Percentiles rank a stretch among this genome's conserved stretches.
Conservation (phyloP, 208 protist species). For the Naegleria fowleri region DNA sequence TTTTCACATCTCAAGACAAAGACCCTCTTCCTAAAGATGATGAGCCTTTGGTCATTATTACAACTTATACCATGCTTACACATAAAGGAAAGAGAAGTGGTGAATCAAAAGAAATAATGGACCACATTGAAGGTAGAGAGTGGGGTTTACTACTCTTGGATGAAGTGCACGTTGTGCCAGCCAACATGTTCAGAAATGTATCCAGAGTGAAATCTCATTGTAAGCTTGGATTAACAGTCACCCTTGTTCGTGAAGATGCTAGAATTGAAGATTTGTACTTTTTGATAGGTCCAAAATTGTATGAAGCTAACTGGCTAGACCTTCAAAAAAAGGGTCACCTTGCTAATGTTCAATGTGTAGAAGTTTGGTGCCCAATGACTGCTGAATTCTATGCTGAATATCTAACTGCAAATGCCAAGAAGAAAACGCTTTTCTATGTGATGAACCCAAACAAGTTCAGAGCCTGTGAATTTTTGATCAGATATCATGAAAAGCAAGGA, state of each 20-base stretch:
- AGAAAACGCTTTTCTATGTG: slow-evolving; percentile 49
- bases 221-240: slow-evolving; percentile 96
- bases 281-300: slow-evolving; percentile 98
- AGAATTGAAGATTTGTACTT: slow-evolving; percentile 93
- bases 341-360: slow-evolving; percentile 93
- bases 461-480: slow-evolving; percentile 75
- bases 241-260: slow-evolving; percentile 85
- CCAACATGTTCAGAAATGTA: slow-evolving; percentile 88
- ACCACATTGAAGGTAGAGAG: slow-evolving; percentile 46
- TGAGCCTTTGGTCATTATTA: slow-evolving; percentile 81
- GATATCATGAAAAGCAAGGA: slow-evolving; percentile 75
- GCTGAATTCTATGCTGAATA: slow-evolving; percentile 49
- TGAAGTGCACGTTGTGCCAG: slow-evolving; percentile 95
- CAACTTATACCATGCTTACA: slow-evolving; percentile 98
- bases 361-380: slow-evolving; percentile 96
- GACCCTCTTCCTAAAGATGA: slow-evolving; percentile 80
- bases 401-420: background rate
- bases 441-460: slow-evolving; percentile 86
- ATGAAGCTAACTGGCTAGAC: slow-evolving; percentile 98
- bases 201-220: slow-evolving; percentile 83
- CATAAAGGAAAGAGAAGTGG: slow-evolving; percentile 57
- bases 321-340: slow-evolving; percentile 87
- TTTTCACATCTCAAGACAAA: slow-evolving; percentile 57
- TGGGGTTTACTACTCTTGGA: slow-evolving; percentile 90
- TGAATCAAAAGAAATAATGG: slow-evolving; percentile 42